Percentiles rank a stretch among this genome's conserved stretches.
Evolutionary conservation across 23 red algal species (phyloP).

Genomic region (Gracilaria gracilis): DNA sequence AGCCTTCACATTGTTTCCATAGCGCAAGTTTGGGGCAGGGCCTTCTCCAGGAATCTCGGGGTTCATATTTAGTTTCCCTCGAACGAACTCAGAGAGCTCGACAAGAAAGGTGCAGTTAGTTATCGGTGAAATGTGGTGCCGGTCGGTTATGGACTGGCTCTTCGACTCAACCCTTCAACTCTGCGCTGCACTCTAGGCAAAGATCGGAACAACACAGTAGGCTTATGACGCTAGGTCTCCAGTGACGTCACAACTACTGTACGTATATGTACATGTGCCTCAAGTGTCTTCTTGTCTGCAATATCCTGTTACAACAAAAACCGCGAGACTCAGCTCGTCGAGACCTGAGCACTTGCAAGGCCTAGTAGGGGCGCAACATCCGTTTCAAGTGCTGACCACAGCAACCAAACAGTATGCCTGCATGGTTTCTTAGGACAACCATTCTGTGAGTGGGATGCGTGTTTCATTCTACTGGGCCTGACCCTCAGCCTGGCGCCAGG

Average conservation of each 20-base stretch:
- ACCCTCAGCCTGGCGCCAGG: no score
- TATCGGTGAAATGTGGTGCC: not conserved
- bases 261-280: no score
- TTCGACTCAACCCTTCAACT: not conserved
- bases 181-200: not conserved
- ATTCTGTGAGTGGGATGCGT: not conserved
- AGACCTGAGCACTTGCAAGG: not conserved
- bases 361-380: constrained; percentile 2
- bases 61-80: constrained; percentile 16
- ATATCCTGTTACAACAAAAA: not conserved
- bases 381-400: not conserved
- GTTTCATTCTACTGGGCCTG: not conserved
- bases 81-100: constrained; percentile 29
- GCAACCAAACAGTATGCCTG: not conserved
- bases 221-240: not conserved
- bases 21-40: constrained; percentile 55
- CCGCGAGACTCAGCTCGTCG: not conserved
- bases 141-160: not conserved
- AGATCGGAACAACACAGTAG: not conserved
- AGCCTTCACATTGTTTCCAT: constrained; percentile 49
- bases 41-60: constrained; percentile 16
- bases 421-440: not conserved
- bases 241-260: constrained; percentile 12
- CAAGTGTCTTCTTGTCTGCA: not conserved
- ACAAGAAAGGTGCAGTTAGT: not conserved